phyloP scores from a whole-genome alignment of 768 basidiomycete species.

The Mycena albidolilacea region DNA sequence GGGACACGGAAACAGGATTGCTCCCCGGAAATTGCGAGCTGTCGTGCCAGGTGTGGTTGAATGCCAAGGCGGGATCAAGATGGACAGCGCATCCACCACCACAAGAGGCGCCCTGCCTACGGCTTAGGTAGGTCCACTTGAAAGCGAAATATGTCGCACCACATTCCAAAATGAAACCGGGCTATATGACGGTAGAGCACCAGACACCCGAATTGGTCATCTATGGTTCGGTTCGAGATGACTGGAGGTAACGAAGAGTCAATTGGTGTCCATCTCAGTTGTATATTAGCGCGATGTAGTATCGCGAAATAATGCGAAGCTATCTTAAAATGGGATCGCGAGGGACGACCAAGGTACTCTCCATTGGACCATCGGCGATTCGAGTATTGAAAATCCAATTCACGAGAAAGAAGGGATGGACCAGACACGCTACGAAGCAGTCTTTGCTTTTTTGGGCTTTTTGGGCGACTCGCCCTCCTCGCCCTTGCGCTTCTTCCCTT shows the following conservation, averaged over 20 bases:
- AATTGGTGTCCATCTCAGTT: neutral
- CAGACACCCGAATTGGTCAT: constrained; percentile 35
- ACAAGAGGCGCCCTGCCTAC: constrained; percentile 25
- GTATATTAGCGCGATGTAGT: neutral
- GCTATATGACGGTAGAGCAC: constrained; percentile 26
- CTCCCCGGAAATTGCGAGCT: constrained; percentile 25
- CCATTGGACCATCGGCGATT: too few species aligned
- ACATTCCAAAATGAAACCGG: constrained; percentile 20
- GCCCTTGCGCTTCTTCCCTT: constrained; percentile 65
- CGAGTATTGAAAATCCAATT: neutral
- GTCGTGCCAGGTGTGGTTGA: constrained; percentile 37
- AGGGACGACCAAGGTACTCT: too few species aligned
- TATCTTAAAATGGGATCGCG: too few species aligned
- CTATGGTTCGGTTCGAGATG: constrained; percentile 35
- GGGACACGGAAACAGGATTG: constrained; percentile 32
- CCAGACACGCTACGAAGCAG: constrained; percentile 31
- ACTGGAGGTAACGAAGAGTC: neutral
- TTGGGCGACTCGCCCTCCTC: constrained; percentile 51
- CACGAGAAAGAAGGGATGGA: neutral
- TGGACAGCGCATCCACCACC: neutral
- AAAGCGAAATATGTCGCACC: constrained; percentile 1
- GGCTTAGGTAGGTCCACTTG: neutral
- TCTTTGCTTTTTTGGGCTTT: constrained; percentile 67
- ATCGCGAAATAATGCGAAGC: too few species aligned
- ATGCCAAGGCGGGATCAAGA: constrained; percentile 25